These are phyloP conservation scores for Rosa chinensis DNA, from an alignment of 306 rosid genomes.

Conservation along the genomic window DNA sequence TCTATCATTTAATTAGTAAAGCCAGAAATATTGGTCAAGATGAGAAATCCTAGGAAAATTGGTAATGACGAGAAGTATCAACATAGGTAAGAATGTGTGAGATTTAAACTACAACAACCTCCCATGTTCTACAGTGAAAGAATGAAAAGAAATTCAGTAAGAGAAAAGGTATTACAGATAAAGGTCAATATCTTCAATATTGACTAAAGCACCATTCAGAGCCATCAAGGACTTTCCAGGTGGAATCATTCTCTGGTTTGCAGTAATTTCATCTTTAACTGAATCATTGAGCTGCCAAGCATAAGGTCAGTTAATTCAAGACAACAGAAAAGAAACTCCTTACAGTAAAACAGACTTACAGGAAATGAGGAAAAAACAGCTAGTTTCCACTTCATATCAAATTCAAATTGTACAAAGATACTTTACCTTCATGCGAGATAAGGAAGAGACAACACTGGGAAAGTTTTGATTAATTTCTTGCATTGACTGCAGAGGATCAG, in stretches of 20 bases:
- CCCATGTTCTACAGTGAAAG: slow-evolving; percentile 20
- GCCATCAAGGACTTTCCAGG: slow-evolving; percentile 99
- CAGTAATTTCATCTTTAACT: slow-evolving; percentile 82
- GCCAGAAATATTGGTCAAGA: neutral
- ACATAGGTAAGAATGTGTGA: slow-evolving; percentile 14
- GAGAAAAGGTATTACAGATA: slow-evolving; percentile 74
- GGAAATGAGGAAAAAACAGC: neutral
- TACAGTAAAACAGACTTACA: neutral
- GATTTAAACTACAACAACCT: slow-evolving; percentile 1
- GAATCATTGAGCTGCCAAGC: slow-evolving; percentile 81
- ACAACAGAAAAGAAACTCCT: neutral
- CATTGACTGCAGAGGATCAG: slow-evolving; percentile 98
- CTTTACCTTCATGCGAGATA: slow-evolving; percentile 95
- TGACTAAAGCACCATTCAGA: slow-evolving; percentile 94
- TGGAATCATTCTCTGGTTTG: slow-evolving; percentile 97
- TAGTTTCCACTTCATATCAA: slow-evolving; percentile 7
- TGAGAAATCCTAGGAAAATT: neutral
- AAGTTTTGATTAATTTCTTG: slow-evolving; percentile 97
- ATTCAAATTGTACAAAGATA: slow-evolving; percentile 6
- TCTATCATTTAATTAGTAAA: neutral
- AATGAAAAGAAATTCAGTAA: slow-evolving; percentile 33
- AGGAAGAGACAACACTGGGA: slow-evolving; percentile 90
- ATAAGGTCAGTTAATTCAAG: slow-evolving; percentile 26
- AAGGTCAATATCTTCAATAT: slow-evolving; percentile 92
- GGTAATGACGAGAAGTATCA: slow-evolving; percentile 11